phyloP scores from a whole-genome alignment of 306 rosid genomes.

The Astragalus membranaceus region DNA sequence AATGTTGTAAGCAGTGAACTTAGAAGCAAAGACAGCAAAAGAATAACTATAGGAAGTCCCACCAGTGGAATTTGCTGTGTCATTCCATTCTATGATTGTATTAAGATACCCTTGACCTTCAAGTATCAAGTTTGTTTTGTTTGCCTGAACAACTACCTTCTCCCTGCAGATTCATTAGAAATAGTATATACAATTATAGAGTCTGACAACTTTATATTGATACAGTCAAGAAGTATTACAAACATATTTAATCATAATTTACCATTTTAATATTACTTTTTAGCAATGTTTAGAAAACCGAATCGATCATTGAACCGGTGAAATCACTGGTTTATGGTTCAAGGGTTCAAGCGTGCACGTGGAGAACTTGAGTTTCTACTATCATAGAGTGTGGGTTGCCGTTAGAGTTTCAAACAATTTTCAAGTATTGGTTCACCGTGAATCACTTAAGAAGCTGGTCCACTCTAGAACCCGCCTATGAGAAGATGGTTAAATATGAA shows the following conservation, averaged over 20 bases:
- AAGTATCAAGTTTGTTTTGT: conserved; percentile 65
- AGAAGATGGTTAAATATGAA: no score
- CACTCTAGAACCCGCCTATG: no score
- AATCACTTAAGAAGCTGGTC: no score
- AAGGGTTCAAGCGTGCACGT: no score
- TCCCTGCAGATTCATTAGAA: conserved; percentile 38
- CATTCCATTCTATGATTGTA: conserved; percentile 73
- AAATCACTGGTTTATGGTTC: no score
- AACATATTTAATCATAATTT: background rate
- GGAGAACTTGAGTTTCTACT: no score
- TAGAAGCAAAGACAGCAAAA: conserved; percentile 46
- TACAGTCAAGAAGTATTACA: background rate
- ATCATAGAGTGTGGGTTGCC: no score
- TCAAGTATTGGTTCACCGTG: no score
- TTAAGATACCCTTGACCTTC: conserved; percentile 67
- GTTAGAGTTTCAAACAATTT: no score
- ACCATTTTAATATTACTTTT: no score
- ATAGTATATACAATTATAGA: background rate
- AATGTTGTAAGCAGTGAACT: conserved; percentile 68
- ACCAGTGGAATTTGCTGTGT: conserved; percentile 73
- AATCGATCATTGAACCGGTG: no score
- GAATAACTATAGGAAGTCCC: conserved; percentile 63
- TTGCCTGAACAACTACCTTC: conserved; percentile 53
- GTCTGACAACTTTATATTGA: background rate
- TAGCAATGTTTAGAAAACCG: no score